A percentile compares a stretch with the other conserved stretches of the same genome.
Conservation (phyloP, 768 basidiomycete genomes). For the Suillus plorans region DNA sequence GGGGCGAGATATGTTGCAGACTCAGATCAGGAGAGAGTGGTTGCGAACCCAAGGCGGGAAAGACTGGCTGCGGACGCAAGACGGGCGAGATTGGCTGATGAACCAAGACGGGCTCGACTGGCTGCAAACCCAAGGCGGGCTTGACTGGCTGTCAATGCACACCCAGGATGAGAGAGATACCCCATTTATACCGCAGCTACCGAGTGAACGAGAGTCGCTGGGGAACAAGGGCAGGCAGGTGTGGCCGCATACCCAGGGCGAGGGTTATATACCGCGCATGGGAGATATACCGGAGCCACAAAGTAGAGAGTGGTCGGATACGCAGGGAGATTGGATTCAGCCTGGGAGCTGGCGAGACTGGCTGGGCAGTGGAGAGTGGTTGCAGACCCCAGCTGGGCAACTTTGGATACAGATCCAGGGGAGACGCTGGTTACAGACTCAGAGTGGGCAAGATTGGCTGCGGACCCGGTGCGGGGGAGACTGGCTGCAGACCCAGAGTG, state of each 20-base stretch:
- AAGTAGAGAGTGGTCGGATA: not conserved
- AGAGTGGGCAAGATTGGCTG: not conserved
- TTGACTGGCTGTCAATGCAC: not conserved
- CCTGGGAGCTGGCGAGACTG: not conserved
- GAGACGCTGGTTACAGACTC: not conserved
- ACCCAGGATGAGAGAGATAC: not conserved
- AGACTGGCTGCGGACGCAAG: not conserved
- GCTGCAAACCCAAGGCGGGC: not conserved
- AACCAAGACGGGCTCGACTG: not conserved
- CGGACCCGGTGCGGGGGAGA: too few species aligned
- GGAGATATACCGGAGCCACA: not conserved
- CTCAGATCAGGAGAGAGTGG: not conserved
- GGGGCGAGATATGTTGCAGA: not conserved
- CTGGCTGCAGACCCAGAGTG: not conserved
- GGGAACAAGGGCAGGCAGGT: not conserved
- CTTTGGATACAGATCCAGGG: not conserved
- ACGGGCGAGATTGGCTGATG: not conserved
- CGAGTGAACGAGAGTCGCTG: not conserved
- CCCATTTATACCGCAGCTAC: not conserved
- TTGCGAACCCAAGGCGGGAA: not conserved
- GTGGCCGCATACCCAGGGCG: too few species aligned
- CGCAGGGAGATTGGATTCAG: not conserved
- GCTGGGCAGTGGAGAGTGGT: not conserved
- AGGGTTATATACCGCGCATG: not conserved
- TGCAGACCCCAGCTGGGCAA: not conserved